Evolutionary conservation across 2,329 filamentous ascomycete species (phyloP), one percentile per base, ranked within the genome.

Genomic region (Calonectria hongkongensis): DNA sequence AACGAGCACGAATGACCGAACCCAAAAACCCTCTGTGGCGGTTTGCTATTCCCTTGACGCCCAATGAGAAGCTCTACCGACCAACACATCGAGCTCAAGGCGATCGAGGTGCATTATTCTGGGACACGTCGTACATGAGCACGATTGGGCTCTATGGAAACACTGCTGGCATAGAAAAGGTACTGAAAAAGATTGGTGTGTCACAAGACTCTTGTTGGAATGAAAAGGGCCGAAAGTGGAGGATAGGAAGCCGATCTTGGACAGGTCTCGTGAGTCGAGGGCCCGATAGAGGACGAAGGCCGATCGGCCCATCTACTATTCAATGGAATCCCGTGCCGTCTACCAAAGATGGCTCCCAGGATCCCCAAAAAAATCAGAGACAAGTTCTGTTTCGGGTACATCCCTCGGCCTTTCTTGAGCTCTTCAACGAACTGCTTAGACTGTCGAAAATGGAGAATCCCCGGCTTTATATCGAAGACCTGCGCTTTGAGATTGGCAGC

Each of bases 101-200:
- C 33, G 89, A 93, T 66, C 91, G 93, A 75, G 96, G 97, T 6
- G 93, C 93, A 27, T 88, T 98, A 51, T 92, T 92, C 1, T 98
- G 96, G 95, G 97, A 99, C 84, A 94, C 92, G 87, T 98, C 96
- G 82, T 99, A 98, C 82, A 94, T 97, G 87, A 94, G 94, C 77
- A 98, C 95, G 1, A 93, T 98, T 75, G 89, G 93, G 16, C 82
- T 98, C 4, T 92, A 93, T 76, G 97, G 96, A 0, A 85, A 87
- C 16, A 86, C 90, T 48, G 83, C 86, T 36, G 92, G 92, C 66
- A 85, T 98, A 48, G 87, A 92, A 68, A 89, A 90, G 45, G 87
- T 96, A 12, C 82, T 98, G 41, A 91, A 87, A 79, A 88, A 87
- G 6, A 78, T 98, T 2, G 92, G 94, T 1, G 83, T 95, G 54